Evolutionary conservation across 1,139 yeast species (phyloP), one percentile per base, ranked within the genome.

Genomic region (Suhomyces maxii): DNA sequence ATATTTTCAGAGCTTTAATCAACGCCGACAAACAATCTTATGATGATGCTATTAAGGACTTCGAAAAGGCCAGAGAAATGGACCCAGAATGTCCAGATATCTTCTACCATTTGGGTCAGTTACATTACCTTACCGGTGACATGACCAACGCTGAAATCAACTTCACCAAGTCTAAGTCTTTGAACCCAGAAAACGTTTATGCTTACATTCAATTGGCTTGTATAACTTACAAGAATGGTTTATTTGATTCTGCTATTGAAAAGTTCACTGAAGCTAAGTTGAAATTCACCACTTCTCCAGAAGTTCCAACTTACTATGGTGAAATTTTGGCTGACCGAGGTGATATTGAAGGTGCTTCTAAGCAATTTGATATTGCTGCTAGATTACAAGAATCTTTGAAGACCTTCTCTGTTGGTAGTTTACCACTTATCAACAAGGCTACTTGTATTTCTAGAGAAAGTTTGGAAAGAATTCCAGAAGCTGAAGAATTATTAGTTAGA

Each of bases 171-270:
- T 87, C 96, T 42, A 83, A 84, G 61, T 80, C 80, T 54, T 75
- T 81, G 60, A 89, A 89, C 70, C 85, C 87, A 46, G 72, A 79
- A 25, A 93, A 89, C 64, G 84, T 90, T 50, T 88, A 84, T 63
- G 85, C 97, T 42, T 87, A 85, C 69, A 88, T 95, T 60, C 99
- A 93, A 76, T 77, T 89, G 57, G 98, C 97, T 39, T 95, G 97
- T 68, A 82, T 91, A 56, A 83, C 87, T 52, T 91, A 91, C 79
- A 89, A 93, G 74, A 82, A 83, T 63, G 91, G 91, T 44, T 75
- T 82, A 43, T 71, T 68, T 31, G 68, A 67, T 46, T 80, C 76
- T 47, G 84, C 95, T 50, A 82, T 82, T 64, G 79, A 79, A 50
- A 75, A 82, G 54, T 93, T 93, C 73, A 77, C 81, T 54, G 83